Base-by-base conservation (phyloP, 2,329 filamentous ascomycete genomes). In the Aureobasidium sp. region DNA sequence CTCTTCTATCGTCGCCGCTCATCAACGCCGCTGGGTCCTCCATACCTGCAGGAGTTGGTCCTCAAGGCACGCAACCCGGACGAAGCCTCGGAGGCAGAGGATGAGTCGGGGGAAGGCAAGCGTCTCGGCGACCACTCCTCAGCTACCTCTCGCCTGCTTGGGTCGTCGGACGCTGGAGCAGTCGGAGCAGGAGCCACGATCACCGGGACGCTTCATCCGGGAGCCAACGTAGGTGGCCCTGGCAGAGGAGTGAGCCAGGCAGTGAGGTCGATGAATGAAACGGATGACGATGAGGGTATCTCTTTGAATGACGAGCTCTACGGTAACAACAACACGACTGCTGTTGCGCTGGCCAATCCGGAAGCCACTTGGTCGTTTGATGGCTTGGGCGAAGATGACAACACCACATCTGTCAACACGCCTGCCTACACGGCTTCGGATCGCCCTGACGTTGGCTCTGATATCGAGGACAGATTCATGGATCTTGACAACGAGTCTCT, bases 1-100 rank as follows among this genome's bases (percentile, higher is more conserved):
- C 81, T 99, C 37, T 99, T 99, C 80, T 99, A 99, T 77, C 90
- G 94, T 44, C 89, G 94, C 63, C 88, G 91, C 66, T 90, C 91
- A 5, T 81, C 83, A 8, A 76, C 76, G 65, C 89, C 91, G 65
- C 84, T 99, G 67, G 94, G 94, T 63, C 92, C 92, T 29, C 82
- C 87, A 48, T 83, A 83, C 57, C 87, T 97, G 64, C 83, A 87
- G 67, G 79, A 87, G 66, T 85, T 96, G 55, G 79, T 90, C 60
- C 82, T 86, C 59, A 79, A 82, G 61, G 89, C 83, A 70, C 80
- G 82, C 66, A 81, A 82, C 64, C 76, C 81, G 59, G 72, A 74
- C 29, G 66, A 67, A 27, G 63, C 64, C 47, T 63, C 68, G 57
- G 82, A 84, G 55, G 72, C 74, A 63, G 76, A 79, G 32, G 66